phyloP scores from a whole-genome alignment of 2,329 filamentous ascomycete species.

The Ascocoryne sarcoides region DNA sequence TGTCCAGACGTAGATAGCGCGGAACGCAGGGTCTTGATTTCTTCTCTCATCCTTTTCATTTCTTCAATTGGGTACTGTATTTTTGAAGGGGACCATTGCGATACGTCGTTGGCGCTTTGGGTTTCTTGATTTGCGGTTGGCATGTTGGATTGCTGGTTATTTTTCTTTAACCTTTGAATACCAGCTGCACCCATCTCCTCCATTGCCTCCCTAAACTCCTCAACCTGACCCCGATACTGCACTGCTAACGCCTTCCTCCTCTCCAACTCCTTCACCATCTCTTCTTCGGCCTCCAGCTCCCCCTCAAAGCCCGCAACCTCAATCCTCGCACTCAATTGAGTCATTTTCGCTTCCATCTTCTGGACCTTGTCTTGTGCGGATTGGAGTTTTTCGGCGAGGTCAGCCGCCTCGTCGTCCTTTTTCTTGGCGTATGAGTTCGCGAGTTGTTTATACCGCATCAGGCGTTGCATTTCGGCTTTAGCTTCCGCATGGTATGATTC shows the following conservation, averaged over 20 bases:
- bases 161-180: constrained; percentile 27
- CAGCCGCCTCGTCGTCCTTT: constrained; percentile 64
- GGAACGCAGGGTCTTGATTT: constrained; percentile 43
- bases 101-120: constrained; percentile 43
- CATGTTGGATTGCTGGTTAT: constrained; percentile 33
- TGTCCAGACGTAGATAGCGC: constrained; percentile 40
- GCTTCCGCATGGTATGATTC: constrained; percentile 65
- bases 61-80: constrained; percentile 47
- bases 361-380: constrained; percentile 59
- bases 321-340: constrained; percentile 51
- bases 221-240: constrained; percentile 50
- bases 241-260: constrained; percentile 48
- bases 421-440: constrained; percentile 71
- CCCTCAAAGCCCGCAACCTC: constrained; percentile 31
- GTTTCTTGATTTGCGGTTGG: constrained; percentile 44
- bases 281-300: constrained; percentile 36
- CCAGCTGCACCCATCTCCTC: constrained; percentile 32
- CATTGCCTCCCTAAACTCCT: constrained; percentile 48
- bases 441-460: constrained; percentile 71
- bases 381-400: constrained; percentile 55
- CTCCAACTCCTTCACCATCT: constrained; percentile 44
- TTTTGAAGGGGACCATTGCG: constrained; percentile 44
- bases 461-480: constrained; percentile 64
- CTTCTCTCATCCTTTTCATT: constrained; percentile 41
- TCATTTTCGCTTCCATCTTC: constrained; percentile 53